phyloP scores from a whole-genome alignment of 148 eudicot genomes.

The Mesembryanthemum crystallinum region DNA sequence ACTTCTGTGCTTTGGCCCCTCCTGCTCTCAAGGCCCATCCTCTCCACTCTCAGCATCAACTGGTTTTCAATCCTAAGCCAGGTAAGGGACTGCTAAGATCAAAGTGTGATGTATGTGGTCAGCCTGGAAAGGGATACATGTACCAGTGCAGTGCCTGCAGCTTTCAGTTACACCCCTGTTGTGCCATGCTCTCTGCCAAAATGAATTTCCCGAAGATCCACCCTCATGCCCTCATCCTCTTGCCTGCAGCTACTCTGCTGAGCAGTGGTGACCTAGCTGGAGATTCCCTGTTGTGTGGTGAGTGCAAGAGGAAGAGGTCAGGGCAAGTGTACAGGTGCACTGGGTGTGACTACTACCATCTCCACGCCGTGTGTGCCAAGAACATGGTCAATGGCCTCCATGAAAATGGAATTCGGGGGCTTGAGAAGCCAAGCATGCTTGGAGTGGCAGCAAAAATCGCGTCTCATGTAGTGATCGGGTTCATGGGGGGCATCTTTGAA shows the following conservation, averaged over 20 bases:
- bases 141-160: constrained; percentile 74
- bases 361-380: constrained; percentile 63
- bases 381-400: constrained; percentile 53
- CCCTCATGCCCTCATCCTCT: constrained; percentile 56
- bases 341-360: constrained; percentile 49
- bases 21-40: constrained; percentile 61
- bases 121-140: constrained; percentile 56
- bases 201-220: constrained; percentile 46
- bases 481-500: constrained; percentile 53
- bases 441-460: constrained; percentile 46
- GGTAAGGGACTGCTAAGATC: constrained; percentile 56
- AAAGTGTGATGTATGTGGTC: constrained; percentile 70
- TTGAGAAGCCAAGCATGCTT: constrained; percentile 35
- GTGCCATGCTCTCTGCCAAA: constrained; percentile 74
- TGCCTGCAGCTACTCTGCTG: constrained; percentile 34
- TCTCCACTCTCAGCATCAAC: constrained; percentile 79
- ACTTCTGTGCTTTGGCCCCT: constrained; percentile 90
- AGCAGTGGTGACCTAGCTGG: constrained; percentile 16
- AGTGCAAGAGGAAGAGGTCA: constrained; percentile 64
- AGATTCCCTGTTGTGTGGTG: constrained; percentile 38
- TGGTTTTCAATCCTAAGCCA: constrained; percentile 57
- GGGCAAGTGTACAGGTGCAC: constrained; percentile 71
- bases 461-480: constrained; percentile 44
- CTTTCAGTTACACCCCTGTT: constrained; percentile 85
- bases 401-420: constrained; percentile 36